These are phyloP conservation scores for Backusella liffmaniae DNA, from an alignment of 192 early-diverging fungal genomes.

Conservation along the genomic window DNA sequence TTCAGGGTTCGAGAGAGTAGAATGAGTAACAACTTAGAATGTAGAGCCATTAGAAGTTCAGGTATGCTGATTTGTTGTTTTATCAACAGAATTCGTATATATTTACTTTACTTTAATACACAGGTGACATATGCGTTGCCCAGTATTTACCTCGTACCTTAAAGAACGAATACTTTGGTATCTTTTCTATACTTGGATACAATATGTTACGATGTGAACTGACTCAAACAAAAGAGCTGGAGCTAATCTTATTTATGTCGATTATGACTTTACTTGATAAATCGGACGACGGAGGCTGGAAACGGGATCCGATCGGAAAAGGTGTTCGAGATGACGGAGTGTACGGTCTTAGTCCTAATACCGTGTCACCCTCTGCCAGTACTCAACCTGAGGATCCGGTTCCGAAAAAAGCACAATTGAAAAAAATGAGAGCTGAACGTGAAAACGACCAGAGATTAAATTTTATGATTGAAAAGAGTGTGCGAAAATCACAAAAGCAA, in stretches of 20 bases:
- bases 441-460: constrained; percentile 10
- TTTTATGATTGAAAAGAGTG: constrained; percentile 8
- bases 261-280: constrained; percentile 26
- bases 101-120: neutral
- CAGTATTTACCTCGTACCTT: constrained; percentile 19
- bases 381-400: neutral
- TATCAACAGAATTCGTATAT: neutral
- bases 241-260: constrained; percentile 15
- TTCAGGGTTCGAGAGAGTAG: constrained; percentile 19
- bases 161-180: constrained; percentile 26
- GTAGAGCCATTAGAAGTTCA: constrained; percentile 8
- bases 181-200: constrained; percentile 18
- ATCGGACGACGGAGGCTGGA: constrained; percentile 16
- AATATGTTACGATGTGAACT: constrained; percentile 17
- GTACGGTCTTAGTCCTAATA: neutral
- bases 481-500: constrained; percentile 10
- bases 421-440: neutral
- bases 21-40: constrained; percentile 20
- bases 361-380: neutral
- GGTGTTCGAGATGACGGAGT: constrained; percentile 4
- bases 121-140: constrained; percentile 23
- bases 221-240: constrained; percentile 11
- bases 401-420: neutral
- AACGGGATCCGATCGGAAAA: constrained; percentile 6
- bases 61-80: neutral